phyloP scores from a whole-genome alignment of 495 filamentous ascomycete species.

The Daldinia caldariorum region DNA sequence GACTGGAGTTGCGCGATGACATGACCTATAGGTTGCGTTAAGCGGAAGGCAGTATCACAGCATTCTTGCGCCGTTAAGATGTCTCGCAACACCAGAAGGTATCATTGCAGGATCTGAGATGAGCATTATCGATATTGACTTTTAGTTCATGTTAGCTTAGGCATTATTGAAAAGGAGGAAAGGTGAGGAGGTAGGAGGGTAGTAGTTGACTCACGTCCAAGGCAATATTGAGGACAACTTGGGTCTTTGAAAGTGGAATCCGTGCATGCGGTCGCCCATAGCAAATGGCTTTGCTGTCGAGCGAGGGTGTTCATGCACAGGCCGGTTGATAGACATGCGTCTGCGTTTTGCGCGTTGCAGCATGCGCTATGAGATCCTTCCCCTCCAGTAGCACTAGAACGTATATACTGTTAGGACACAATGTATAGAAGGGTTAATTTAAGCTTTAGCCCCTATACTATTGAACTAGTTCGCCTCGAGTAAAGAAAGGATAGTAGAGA shows the following conservation, averaged over 20 bases:
- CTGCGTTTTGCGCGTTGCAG: slow-evolving; percentile 44
- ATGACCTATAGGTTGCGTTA: slow-evolving; percentile 32
- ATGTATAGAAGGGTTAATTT: neutral
- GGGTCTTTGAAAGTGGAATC: slow-evolving; percentile 46
- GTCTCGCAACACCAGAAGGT: slow-evolving; percentile 47
- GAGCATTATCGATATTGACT: slow-evolving; percentile 35
- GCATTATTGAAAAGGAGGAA: neutral
- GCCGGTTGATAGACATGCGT: slow-evolving; percentile 49
- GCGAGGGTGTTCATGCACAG: slow-evolving; percentile 45
- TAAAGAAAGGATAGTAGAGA: neutral
- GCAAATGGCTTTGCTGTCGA: slow-evolving; percentile 41
- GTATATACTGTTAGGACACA: slow-evolving; percentile 1
- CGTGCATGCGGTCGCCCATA: slow-evolving; percentile 48
- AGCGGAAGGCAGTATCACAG: slow-evolving; percentile 44
- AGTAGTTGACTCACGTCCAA: slow-evolving; percentile 29
- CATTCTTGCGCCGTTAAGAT: slow-evolving; percentile 35
- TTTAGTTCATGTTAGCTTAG: slow-evolving; percentile 5
- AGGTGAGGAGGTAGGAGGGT: neutral
- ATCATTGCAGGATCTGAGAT: slow-evolving; percentile 41
- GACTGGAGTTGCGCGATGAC: slow-evolving; percentile 37
- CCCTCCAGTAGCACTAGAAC: slow-evolving; percentile 35
- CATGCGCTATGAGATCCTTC: slow-evolving; percentile 47
- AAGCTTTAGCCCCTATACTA: neutral
- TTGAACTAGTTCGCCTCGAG: neutral
- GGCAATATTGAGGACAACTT: slow-evolving; percentile 48